These are phyloP conservation scores for Neoconidiobolus thromboides DNA, from an alignment of 371 early-diverging fungal species.

Conservation along the genomic window DNA sequence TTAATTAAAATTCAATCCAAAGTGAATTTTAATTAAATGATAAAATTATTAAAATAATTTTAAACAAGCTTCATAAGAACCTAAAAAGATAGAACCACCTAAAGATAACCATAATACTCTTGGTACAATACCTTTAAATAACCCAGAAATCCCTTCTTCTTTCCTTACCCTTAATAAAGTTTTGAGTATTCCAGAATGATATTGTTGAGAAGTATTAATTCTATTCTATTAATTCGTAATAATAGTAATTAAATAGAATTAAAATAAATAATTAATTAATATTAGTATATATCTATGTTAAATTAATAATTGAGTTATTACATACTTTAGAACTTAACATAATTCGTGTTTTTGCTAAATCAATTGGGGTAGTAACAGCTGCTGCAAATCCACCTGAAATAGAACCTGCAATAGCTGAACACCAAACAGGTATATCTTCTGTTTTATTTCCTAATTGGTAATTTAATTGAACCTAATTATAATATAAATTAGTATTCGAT, in stretches of 20 bases:
- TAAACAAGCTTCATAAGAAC: slow-evolving; percentile 74
- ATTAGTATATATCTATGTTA: too few species aligned
- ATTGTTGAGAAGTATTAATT: too few species aligned
- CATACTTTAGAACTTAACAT: slow-evolving; percentile 57
- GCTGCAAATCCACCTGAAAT: slow-evolving; percentile 83
- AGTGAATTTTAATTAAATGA: too few species aligned
- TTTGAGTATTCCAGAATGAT: slow-evolving; percentile 35
- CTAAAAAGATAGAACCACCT: slow-evolving; percentile 89
- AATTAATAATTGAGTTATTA: not conserved
- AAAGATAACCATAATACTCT: slow-evolving; percentile 88
- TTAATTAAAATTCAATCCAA: too few species aligned
- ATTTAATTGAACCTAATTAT: too few species aligned
- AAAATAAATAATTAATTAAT: too few species aligned
- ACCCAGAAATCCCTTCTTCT: slow-evolving; percentile 58
- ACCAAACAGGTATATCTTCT: slow-evolving; percentile 13
- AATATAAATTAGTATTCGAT: too few species aligned
- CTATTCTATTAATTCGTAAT: too few species aligned
- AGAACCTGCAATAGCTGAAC: slow-evolving; percentile 75
- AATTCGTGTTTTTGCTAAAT: slow-evolving; percentile 80
- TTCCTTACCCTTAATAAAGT: slow-evolving; percentile 51
- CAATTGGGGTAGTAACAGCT: slow-evolving; percentile 78
- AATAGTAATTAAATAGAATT: too few species aligned
- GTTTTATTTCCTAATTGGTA: too few species aligned
- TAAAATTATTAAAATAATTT: slow-evolving; percentile 7
- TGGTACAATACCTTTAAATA: slow-evolving; percentile 80